phyloP scores from a whole-genome alignment of 768 basidiomycete species.

The Podaxis sp. region DNA sequence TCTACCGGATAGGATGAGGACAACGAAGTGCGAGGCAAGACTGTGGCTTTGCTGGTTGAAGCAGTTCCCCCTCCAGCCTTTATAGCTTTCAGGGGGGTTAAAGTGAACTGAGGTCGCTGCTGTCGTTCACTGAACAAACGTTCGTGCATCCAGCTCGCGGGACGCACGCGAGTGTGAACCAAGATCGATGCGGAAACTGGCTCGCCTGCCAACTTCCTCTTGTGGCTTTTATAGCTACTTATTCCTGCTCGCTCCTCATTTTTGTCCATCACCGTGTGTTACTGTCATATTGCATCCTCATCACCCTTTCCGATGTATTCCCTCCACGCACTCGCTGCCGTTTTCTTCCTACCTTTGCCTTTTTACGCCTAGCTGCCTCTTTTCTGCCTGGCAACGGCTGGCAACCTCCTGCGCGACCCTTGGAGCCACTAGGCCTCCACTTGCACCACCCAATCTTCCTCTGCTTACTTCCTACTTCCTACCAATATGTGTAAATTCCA shows the following conservation, averaged over 20 bases:
- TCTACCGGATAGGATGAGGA: slow-evolving; percentile 16
- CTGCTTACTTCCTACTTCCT: background rate
- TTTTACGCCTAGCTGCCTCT: background rate
- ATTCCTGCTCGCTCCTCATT: slow-evolving; percentile 18
- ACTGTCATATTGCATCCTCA: slow-evolving; percentile 5
- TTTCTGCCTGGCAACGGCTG: background rate
- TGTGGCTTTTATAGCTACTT: slow-evolving; percentile 36
- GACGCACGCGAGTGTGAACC: slow-evolving; percentile 4
- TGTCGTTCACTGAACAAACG: slow-evolving; percentile 35
- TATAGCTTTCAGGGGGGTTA: slow-evolving; percentile 14
- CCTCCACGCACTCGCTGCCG: background rate
- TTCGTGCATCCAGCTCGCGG: slow-evolving; percentile 29
- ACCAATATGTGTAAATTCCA: background rate
- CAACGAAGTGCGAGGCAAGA: slow-evolving; percentile 7
- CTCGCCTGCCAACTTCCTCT: slow-evolving; percentile 24
- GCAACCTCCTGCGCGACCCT: background rate
- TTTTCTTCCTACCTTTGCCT: background rate
- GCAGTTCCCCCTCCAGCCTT: slow-evolving; percentile 18
- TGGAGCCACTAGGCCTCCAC: background rate
- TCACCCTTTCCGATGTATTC: background rate
- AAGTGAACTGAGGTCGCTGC: slow-evolving; percentile 13
- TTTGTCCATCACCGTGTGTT: slow-evolving; percentile 19
- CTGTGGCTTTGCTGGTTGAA: background rate
- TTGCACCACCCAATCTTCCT: background rate
- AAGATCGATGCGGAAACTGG: slow-evolving; percentile 12